Evolutionary conservation across 345 rosid genomes (phyloP).

Genomic region (Kernera saxatilis): DNA sequence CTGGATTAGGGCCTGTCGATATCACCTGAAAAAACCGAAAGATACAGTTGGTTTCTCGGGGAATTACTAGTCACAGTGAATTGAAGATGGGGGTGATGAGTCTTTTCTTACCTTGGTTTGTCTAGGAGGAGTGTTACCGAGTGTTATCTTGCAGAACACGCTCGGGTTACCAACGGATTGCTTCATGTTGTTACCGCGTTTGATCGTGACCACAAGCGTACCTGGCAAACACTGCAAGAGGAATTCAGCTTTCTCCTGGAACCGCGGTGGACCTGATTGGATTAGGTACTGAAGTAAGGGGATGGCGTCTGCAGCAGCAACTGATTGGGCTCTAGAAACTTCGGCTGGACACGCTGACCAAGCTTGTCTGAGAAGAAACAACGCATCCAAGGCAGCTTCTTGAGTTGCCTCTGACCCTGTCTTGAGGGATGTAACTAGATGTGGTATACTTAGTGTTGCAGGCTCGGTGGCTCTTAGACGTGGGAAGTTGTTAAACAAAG

Average conservation of each 20-base stretch:
- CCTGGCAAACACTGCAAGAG: slow-evolving; percentile 98
- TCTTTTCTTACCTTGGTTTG: slow-evolving; percentile 64
- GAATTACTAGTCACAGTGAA: neutral
- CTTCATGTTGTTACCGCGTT: slow-evolving; percentile 97
- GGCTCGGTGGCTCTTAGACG: slow-evolving; percentile 98
- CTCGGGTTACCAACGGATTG: slow-evolving; percentile 98
- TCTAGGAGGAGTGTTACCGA: slow-evolving; percentile 79
- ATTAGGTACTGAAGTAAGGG: slow-evolving; percentile 91
- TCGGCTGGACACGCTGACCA: slow-evolving; percentile 99
- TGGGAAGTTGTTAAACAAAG: slow-evolving; percentile 92
- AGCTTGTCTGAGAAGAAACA: slow-evolving; percentile 96
- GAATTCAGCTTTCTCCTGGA: slow-evolving; percentile 98
- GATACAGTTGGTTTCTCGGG: neutral
- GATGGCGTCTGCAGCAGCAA: slow-evolving; percentile 98
- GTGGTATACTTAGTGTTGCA: slow-evolving; percentile 95
- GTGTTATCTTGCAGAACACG: slow-evolving; percentile 89
- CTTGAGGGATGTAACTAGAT: slow-evolving; percentile 89
- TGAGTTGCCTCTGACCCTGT: slow-evolving; percentile 96
- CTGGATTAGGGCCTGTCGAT: slow-evolving; percentile 95
- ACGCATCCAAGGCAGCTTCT: slow-evolving; percentile 97
- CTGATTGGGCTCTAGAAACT: slow-evolving; percentile 91
- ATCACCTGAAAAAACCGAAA: slow-evolving; percentile 47
- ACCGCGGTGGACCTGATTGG: slow-evolving; percentile 99
- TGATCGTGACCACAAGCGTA: slow-evolving; percentile 82
- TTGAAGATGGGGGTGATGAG: neutral